A percentile compares a stretch with the other conserved stretches of the same genome.
phyloP scores from a whole-genome alignment of 2,329 filamentous ascomycete genomes.

The Magnaporthales sp. region DNA sequence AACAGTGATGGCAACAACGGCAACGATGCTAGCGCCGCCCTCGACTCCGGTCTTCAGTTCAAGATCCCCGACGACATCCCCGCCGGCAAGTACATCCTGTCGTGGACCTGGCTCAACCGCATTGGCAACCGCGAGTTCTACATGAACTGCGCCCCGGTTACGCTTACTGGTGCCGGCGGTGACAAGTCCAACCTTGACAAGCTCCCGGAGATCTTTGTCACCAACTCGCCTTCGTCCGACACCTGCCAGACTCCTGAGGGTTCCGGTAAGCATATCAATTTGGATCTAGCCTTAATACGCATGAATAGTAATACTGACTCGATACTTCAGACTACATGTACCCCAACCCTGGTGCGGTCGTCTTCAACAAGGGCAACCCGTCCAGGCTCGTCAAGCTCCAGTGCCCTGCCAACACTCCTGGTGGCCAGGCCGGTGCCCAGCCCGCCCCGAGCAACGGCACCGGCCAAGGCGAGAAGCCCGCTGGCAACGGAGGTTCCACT shows the following conservation, averaged over 20 bases:
- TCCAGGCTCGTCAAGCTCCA: background rate
- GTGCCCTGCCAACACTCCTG: slow-evolving; percentile 4
- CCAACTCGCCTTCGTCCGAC: slow-evolving; percentile 49
- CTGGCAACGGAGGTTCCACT: background rate
- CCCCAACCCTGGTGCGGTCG: slow-evolving; percentile 54
- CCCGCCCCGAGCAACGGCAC: background rate
- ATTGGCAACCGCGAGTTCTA: slow-evolving; percentile 93
- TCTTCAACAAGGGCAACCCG: slow-evolving; percentile 28
- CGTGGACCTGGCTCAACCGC: slow-evolving; percentile 94
- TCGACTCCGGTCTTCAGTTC: slow-evolving; percentile 57
- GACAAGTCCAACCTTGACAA: slow-evolving; percentile 42
- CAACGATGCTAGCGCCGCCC: slow-evolving; percentile 29
- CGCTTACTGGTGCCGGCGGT: slow-evolving; percentile 47
- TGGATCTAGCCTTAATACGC: background rate
- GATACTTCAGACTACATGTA: slow-evolving; percentile 48
- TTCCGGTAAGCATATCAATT: slow-evolving; percentile 10
- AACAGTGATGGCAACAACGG: slow-evolving; percentile 48
- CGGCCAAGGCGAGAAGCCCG: background rate
- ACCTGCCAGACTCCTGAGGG: slow-evolving; percentile 45
- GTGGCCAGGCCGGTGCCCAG: background rate
- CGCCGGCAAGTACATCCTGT: slow-evolving; percentile 69
- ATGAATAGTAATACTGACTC: background rate
- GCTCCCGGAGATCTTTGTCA: slow-evolving; percentile 68
- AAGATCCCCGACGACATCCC: slow-evolving; percentile 63
- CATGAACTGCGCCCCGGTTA: slow-evolving; percentile 85